Evolutionary conservation across 2,329 filamentous ascomycete genomes (phyloP).

Genomic region (Talaromyces amestolkiae): DNA sequence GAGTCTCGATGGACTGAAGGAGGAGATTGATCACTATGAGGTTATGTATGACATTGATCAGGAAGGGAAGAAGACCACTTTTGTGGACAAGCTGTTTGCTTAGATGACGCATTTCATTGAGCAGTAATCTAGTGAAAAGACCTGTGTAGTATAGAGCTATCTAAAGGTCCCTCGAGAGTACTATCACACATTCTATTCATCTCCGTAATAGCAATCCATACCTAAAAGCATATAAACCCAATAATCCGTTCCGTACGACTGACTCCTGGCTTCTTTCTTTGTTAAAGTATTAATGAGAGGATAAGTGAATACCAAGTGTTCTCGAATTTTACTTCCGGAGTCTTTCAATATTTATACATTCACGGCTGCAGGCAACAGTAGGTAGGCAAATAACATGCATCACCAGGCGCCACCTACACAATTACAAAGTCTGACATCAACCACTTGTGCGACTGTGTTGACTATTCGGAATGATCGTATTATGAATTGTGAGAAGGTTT

Average conservation of each 20-base stretch:
- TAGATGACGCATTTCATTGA: not conserved
- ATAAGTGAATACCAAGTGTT: not conserved
- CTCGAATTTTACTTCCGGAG: not conserved
- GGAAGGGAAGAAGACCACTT: constrained; percentile 1
- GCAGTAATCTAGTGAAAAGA: not conserved
- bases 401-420: not conserved
- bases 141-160: too few relatives aligned
- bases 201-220: not conserved
- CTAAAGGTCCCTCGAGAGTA: not conserved
- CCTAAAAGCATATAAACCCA: not conserved
- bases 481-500: not conserved
- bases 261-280: too few relatives aligned
- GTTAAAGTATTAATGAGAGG: too few relatives aligned
- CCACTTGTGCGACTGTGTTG: not conserved
- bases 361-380: not conserved
- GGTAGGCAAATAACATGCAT: not conserved
- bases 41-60: constrained; percentile 5
- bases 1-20: constrained; percentile 23
- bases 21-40: constrained; percentile 31
- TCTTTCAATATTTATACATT: not conserved
- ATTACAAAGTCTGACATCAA: not conserved
- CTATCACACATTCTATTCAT: not conserved
- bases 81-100: constrained; percentile 6
- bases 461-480: not conserved
- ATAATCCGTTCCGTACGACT: not conserved